Percentiles rank a stretch among this genome's conserved stretches.
These are phyloP conservation scores for Rhodomyrtus tomentosa DNA, from an alignment of 345 rosid genomes.

Conservation along the genomic window DNA sequence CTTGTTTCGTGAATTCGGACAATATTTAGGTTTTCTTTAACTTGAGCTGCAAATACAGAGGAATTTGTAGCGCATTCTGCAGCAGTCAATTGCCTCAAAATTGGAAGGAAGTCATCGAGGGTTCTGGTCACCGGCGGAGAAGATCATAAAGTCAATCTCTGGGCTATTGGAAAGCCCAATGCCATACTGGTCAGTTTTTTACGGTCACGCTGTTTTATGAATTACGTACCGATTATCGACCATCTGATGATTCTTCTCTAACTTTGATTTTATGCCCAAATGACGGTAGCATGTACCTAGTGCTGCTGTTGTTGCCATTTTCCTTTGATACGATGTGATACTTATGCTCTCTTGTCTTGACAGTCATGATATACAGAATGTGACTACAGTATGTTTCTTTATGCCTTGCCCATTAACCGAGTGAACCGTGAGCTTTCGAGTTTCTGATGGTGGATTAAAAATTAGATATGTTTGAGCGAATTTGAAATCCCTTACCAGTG, in stretches of 20 bases:
- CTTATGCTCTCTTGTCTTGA: neutral
- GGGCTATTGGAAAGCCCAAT: conserved; percentile 99
- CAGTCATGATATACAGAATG: neutral
- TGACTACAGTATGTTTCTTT: neutral
- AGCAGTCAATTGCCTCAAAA: conserved; percentile 84
- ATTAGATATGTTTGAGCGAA: neutral
- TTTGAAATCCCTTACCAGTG: neutral
- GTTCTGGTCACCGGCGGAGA: conserved; percentile 97
- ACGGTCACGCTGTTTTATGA: neutral
- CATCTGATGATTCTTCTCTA: neutral
- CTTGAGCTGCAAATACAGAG: conserved; percentile 36
- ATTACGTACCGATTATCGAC: neutral
- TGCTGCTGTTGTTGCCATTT: neutral
- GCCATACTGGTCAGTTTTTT: conserved; percentile 85
- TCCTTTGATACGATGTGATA: neutral
- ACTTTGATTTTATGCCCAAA: neutral
- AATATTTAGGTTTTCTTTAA: conserved; percentile 3
- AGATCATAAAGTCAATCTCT: conserved; percentile 96
- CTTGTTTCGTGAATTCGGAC: neutral
- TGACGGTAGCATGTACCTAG: neutral
- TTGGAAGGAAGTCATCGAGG: conserved; percentile 93
- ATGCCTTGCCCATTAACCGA: neutral
- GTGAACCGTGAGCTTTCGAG: neutral
- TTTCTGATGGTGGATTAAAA: neutral
- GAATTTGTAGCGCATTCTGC: conserved; percentile 98